A percentile compares a stretch with the other conserved stretches of the same genome.
Conservation (phyloP, 2,329 filamentous ascomycete genomes). For the Penicillium sp. region DNA sequence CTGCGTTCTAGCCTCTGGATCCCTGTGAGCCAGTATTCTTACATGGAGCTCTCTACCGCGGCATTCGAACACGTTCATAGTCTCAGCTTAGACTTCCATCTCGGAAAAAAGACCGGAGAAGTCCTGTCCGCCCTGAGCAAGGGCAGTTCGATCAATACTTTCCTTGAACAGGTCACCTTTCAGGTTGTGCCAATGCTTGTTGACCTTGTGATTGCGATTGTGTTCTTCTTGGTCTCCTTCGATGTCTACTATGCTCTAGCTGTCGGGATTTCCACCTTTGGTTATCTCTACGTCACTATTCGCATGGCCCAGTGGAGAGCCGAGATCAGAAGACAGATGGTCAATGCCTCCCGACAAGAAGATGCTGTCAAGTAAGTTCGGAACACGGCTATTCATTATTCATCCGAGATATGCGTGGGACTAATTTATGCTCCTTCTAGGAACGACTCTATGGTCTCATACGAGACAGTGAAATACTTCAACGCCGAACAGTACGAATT, state of each 20-base stretch:
- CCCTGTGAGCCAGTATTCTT: constrained; percentile 92
- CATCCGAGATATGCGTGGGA: background rate
- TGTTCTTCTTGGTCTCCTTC: constrained; percentile 67
- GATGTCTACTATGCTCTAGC: constrained; percentile 86
- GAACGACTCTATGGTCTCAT: constrained; percentile 97
- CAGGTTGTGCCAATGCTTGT: constrained; percentile 90
- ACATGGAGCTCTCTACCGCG: constrained; percentile 83
- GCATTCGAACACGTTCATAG: constrained; percentile 96
- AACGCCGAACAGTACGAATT: constrained; percentile 77
- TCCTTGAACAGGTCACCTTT: constrained; percentile 92
- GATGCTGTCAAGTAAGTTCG: constrained; percentile 73
- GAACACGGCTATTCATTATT: background rate
- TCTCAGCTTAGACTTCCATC: constrained; percentile 88
- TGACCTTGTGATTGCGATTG: constrained; percentile 76
- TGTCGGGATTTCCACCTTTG: constrained; percentile 82
- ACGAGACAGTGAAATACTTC: constrained; percentile 90
- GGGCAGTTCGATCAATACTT: constrained; percentile 89
- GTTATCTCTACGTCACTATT: constrained; percentile 92
- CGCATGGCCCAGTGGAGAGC: constrained; percentile 90
- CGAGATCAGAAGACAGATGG: constrained; percentile 84
- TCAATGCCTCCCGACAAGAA: constrained; percentile 86
- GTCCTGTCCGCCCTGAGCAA: constrained; percentile 93
- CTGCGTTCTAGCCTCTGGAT: constrained; percentile 82
- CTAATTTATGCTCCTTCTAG: constrained; percentile 25
- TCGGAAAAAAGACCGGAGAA: constrained; percentile 93